A percentile compares a stretch with the other conserved stretches of the same genome.
phyloP scores from a whole-genome alignment of 805 yeast genomes.

The Komagataella phaffii region DNA sequence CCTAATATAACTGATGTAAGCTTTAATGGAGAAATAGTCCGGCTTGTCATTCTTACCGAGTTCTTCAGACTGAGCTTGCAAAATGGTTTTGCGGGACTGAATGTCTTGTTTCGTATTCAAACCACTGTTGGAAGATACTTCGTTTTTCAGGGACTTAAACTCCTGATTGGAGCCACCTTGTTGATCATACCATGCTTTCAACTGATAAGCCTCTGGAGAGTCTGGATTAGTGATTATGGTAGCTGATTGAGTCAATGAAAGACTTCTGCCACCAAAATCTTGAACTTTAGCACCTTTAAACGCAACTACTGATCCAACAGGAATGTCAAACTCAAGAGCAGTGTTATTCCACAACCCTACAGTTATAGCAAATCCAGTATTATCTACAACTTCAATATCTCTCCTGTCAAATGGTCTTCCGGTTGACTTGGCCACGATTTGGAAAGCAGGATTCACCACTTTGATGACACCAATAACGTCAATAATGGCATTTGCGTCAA shows the following conservation, averaged over 20 bases:
- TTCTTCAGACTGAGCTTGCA: constrained; percentile 49
- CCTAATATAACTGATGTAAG: constrained; percentile 56
- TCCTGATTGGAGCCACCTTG: constrained; percentile 44
- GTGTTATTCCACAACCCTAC: constrained; percentile 86
- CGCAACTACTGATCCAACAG: constrained; percentile 78
- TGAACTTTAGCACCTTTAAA: constrained; percentile 81
- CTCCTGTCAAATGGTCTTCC: constrained; percentile 91
- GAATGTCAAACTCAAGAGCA: constrained; percentile 64
- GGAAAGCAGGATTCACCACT: constrained; percentile 60
- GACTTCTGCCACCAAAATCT: constrained; percentile 78
- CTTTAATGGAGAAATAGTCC: constrained; percentile 68
- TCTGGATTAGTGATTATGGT: constrained; percentile 75
- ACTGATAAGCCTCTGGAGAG: constrained; percentile 69
- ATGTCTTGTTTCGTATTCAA: constrained; percentile 22
- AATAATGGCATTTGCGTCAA: constrained; percentile 58
- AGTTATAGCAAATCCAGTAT: constrained; percentile 57
- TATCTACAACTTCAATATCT: constrained; percentile 78
- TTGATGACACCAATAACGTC: constrained; percentile 85
- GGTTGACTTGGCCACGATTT: constrained; percentile 73
- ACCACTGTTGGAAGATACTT: constrained; percentile 22
- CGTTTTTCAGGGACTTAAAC: constrained; percentile 51
- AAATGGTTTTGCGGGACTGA: constrained; percentile 50
- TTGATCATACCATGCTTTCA: constrained; percentile 92
- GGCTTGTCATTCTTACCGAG: constrained; percentile 67
- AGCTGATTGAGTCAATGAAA: constrained; percentile 72